Base-by-base conservation (phyloP, 495 filamentous ascomycete genomes). In the Jackrogersella minutella region DNA sequence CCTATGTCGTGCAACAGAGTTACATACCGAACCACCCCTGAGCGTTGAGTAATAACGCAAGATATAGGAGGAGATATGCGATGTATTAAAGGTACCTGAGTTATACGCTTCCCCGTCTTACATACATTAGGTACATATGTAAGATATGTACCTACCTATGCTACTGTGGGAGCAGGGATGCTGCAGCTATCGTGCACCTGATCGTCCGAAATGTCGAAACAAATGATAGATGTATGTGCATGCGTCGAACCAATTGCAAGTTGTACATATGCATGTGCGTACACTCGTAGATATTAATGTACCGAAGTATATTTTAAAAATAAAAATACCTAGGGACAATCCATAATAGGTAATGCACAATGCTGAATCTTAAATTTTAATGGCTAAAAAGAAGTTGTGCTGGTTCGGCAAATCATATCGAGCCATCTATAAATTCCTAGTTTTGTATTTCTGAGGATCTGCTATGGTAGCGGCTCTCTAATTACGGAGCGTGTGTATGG, bases 281-380 rank as follows among this genome's bases (percentile, higher is more conserved):
- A 30, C 3, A 30, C n/a, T n/a, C 7, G 24, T 47, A 28, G 24
- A 47, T 47, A 47, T 21, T 43, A 30, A 30, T 3, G 3, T 46
- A 46, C 21, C 13, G 33, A 19, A 49, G 31, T n/a, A n/a, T n/a
- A n/a, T n/a, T n/a, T n/a, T n/a, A n/a, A n/a, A n/a, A n/a, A n/a
- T n/a, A n/a, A n/a, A n/a, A n/a, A n/a, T n/a, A n/a, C n/a, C n/a
- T n/a, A n/a, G n/a, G n/a, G n/a, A n/a, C n/a, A n/a, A n/a, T n/a
- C n/a, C n/a, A n/a, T n/a, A n/a, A n/a, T n/a, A n/a, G n/a, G n/a
- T n/a, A n/a, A n/a, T n/a, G n/a, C n/a, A n/a, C n/a, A n/a, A n/a
- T n/a, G 21, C 22, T 46, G 24, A 26, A 39, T 53, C 36, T 59
- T 49, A 34, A 59, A n/a, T 36, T 36, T 41, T 16, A 56, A 34